Base-by-base conservation (phyloP, 306 rosid species). In the Glycine latifolia region DNA sequence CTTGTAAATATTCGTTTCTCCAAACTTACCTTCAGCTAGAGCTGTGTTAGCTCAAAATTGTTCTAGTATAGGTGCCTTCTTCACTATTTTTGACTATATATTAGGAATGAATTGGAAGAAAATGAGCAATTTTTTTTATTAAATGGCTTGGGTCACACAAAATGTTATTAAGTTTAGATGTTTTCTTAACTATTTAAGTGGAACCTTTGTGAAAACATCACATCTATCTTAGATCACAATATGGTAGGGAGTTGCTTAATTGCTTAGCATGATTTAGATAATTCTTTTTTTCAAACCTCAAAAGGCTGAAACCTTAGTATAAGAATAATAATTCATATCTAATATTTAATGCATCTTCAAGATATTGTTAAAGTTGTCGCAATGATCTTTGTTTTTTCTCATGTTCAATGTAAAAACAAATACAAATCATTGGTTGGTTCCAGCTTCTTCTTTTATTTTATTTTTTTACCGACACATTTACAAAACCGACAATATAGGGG, bases 181-280 rank as follows among this genome's bases (percentile, higher is more conserved):
- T 60, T 68, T 68, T 62, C 35, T 65, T 63, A 8, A 72, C 20
- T 52, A 43, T 78, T 65, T 55, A 71, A 55, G 67, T 67, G 62
- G 74, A 63, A 78, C 53, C 52, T 76, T 63, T 83, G 63, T 54
- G 12, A 78, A 69, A 75, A 49, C 43, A 80, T 9, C 37, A 69
- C 53, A 60, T 48, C 41, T 1, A 3, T 37, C 63, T 50, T 75
- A 80, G 46, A 67, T 61, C 78, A 79, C 49, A 84, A 75, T 13
- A 43, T 68, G 70, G 78, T 68, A 68, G 79, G 31, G 54, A 75
- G 47, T 79, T 79, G 84, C 56, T 84, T 75, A 84, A 56, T 68
- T 75, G 68, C 6, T 68, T 79, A 75, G 81, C 41, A 84, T 69
- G 2, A 26, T 82, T 10, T 82, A 62, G 84, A 82, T 52, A 67